Evolutionary conservation across 2,329 filamentous ascomycete species (phyloP).

Genomic region (Colletotrichum sp.): DNA sequence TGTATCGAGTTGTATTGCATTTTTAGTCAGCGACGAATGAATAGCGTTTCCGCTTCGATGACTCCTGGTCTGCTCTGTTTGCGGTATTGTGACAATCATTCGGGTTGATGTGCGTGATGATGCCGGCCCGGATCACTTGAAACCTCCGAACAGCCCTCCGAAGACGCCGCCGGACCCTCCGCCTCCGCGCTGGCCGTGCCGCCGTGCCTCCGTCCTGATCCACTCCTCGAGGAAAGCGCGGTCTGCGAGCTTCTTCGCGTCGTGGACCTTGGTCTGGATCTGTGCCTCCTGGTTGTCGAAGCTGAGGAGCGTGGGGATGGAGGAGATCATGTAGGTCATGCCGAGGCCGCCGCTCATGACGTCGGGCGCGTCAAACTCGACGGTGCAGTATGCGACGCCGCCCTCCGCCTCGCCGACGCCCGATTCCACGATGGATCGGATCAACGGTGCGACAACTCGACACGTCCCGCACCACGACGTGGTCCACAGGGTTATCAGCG

Average conservation of each 20-base stretch:
- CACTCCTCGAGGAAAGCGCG: slow-evolving; percentile 56
- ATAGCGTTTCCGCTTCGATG: slow-evolving; percentile 1
- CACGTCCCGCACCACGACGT: slow-evolving; percentile 63
- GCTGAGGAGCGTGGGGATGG: slow-evolving; percentile 61
- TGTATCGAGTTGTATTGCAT: slow-evolving; percentile 6
- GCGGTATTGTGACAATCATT: neutral
- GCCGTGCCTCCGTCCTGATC: slow-evolving; percentile 55
- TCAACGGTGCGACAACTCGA: slow-evolving; percentile 51
- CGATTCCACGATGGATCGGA: slow-evolving; percentile 52
- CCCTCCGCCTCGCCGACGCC: slow-evolving; percentile 61
- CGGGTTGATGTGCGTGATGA: neutral
- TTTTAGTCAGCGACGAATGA: slow-evolving; percentile 14
- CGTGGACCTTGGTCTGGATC: slow-evolving; percentile 51
- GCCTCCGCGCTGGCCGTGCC: slow-evolving; percentile 48
- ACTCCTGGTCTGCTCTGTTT: neutral
- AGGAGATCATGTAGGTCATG: slow-evolving; percentile 62
- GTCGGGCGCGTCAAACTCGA: slow-evolving; percentile 64
- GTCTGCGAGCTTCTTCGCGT: slow-evolving; percentile 54
- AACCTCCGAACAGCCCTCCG: slow-evolving; percentile 45
- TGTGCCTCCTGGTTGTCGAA: slow-evolving; percentile 62
- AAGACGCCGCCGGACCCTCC: slow-evolving; percentile 41
- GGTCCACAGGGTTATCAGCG: slow-evolving; percentile 67
- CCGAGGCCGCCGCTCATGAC: slow-evolving; percentile 55
- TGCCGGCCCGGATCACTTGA: neutral
- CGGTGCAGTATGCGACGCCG: slow-evolving; percentile 56